Evolutionary conservation across 73 alveolate genomes (phyloP).

Genomic region (Uronychia setigera): DNA sequence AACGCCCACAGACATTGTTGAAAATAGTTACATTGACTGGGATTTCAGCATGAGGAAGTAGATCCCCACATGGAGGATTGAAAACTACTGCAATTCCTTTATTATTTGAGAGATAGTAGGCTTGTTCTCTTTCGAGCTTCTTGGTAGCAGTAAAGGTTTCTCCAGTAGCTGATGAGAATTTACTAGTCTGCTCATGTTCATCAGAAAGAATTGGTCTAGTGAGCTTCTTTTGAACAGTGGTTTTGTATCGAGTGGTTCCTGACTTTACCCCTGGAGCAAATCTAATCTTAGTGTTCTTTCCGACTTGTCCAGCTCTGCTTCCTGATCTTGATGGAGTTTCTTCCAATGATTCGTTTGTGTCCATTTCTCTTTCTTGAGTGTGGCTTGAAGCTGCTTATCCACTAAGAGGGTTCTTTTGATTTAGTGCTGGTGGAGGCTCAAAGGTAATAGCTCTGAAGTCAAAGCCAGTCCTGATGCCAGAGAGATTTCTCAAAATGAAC

Average conservation of each 20-base stretch:
- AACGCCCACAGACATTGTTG: conserved; percentile 78
- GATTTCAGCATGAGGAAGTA: conserved; percentile 67
- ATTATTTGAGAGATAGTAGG: conserved; percentile 69
- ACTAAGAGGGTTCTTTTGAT: neutral
- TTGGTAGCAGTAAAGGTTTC: conserved; percentile 77
- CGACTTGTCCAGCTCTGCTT: neutral
- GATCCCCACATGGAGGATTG: conserved; percentile 64
- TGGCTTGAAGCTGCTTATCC: neutral
- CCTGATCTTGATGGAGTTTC: conserved; percentile 9
- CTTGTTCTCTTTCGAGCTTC: conserved; percentile 65
- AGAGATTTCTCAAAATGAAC: conserved; percentile 74
- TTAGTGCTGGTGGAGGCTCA: conserved; percentile 54
- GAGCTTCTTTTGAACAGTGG: conserved; percentile 1
- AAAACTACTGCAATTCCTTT: conserved; percentile 78
- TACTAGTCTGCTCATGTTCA: conserved; percentile 63
- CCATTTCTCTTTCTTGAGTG: neutral
- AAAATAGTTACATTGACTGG: conserved; percentile 69
- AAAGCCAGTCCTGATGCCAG: conserved; percentile 83
- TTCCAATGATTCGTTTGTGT: neutral
- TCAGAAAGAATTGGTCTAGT: conserved; percentile 59
- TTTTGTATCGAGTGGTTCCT: conserved; percentile 12
- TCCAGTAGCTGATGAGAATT: conserved; percentile 73
- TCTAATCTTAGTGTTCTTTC: neutral
- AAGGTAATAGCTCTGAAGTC: conserved; percentile 42
- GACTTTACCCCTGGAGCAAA: conserved; percentile 58